phyloP scores from a whole-genome alignment of 176 grass and related monocot genomes.

The Musa itinerans region DNA sequence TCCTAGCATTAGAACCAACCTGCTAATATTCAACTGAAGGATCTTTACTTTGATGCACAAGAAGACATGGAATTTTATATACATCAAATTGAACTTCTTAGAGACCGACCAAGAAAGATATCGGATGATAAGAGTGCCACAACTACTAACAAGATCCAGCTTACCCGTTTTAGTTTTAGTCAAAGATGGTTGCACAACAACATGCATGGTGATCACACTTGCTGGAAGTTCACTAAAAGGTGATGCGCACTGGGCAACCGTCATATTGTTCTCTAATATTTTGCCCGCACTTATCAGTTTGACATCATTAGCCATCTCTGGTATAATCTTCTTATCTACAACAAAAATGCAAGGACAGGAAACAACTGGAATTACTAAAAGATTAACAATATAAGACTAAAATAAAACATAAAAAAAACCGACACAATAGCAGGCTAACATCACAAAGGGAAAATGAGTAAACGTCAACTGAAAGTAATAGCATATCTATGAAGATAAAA shows the following conservation, averaged over 20 bases:
- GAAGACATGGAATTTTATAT: neutral
- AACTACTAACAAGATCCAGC: neutral
- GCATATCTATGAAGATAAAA: neutral
- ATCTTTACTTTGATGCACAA: neutral
- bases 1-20: neutral
- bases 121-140: neutral
- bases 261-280: slow-evolving; percentile 66
- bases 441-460: neutral
- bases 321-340: slow-evolving; percentile 56
- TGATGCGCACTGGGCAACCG: slow-evolving; percentile 48
- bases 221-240: slow-evolving; percentile 58
- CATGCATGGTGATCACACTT: slow-evolving; percentile 58
- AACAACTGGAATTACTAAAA: neutral
- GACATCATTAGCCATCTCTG: slow-evolving; percentile 57
- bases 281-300: slow-evolving; percentile 66
- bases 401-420: neutral
- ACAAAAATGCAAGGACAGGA: neutral
- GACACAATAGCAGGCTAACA: neutral
- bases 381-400: neutral
- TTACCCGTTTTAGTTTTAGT: slow-evolving; percentile 61
- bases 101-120: neutral
- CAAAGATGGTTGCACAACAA: slow-evolving; percentile 56
- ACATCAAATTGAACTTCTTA: neutral
- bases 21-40: neutral
- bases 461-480: neutral